Evolutionary conservation across 306 rosid species (phyloP).

Genomic region (Adenanthera pavonina): DNA sequence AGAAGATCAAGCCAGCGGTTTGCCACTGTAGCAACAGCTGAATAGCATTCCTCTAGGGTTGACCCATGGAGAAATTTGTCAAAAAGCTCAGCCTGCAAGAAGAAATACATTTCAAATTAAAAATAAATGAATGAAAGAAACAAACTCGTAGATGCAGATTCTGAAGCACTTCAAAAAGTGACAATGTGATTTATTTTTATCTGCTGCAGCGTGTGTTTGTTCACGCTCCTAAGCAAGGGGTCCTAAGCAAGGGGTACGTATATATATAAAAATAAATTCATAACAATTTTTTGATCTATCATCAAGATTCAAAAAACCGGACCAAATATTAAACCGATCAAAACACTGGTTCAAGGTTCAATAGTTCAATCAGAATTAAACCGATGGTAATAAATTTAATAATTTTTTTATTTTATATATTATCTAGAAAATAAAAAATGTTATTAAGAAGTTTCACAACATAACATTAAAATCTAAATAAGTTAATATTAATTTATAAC

Average conservation of each 20-base stretch:
- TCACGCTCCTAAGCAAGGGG: background rate
- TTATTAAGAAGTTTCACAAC: too few species aligned
- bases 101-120: conserved; percentile 32
- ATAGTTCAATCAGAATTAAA: too few species aligned
- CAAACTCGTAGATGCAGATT: conserved; percentile 19
- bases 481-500: too few species aligned
- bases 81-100: conserved; percentile 89
- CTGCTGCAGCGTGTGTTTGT: background rate
- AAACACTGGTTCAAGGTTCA: too few species aligned
- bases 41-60: conserved; percentile 89
- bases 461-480: too few species aligned
- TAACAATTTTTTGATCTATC: background rate
- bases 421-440: too few species aligned
- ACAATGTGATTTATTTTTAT: too few species aligned
- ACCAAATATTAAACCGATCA: too few species aligned
- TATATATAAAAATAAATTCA: conserved; percentile 4
- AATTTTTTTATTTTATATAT: too few species aligned
- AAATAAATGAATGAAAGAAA: background rate
- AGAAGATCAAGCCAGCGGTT: conserved; percentile 97
- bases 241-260: background rate
- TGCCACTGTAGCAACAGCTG: conserved; percentile 89
- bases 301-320: too few species aligned
- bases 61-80: conserved; percentile 94
- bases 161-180: background rate
- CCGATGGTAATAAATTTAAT: too few species aligned